Evolutionary conservation across 345 rosid species (phyloP).

Genomic region (Litchi chinensis): DNA sequence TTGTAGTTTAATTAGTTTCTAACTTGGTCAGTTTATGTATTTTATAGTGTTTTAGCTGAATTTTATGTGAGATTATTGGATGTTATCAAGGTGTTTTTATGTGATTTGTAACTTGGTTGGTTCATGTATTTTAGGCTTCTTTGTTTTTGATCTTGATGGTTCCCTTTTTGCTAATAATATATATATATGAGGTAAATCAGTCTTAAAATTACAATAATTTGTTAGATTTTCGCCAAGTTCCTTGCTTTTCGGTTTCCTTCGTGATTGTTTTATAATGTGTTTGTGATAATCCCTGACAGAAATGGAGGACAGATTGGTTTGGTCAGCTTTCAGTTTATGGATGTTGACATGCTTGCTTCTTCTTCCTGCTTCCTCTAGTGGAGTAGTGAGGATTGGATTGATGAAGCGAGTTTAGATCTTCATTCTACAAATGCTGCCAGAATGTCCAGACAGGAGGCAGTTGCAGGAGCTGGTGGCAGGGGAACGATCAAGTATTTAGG

Average conservation of each 20-base stretch:
- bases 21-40: neutral
- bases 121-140: too few relatives aligned
- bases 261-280: neutral
- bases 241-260: neutral
- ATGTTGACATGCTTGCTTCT: conserved; percentile 37
- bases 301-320: conserved; percentile 36
- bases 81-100: neutral
- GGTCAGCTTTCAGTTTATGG: conserved; percentile 42
- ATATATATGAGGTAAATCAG: too few relatives aligned
- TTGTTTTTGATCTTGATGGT: too few relatives aligned
- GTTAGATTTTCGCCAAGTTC: neutral
- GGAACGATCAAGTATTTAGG: too few relatives aligned
- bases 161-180: neutral
- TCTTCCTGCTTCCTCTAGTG: conserved; percentile 51
- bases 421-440: conserved; percentile 41
- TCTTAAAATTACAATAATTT: neutral
- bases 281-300: conserved; percentile 24
- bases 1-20: neutral
- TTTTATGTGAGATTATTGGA: neutral
- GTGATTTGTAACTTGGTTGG: neutral
- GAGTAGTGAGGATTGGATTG: conserved; percentile 54
- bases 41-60: neutral
- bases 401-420: conserved; percentile 60
- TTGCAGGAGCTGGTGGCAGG: too few relatives aligned
- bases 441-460: conserved; percentile 30